Conservation (phyloP, 1,139 yeast genomes). For the Debaryomycetaceae sp. region DNA sequence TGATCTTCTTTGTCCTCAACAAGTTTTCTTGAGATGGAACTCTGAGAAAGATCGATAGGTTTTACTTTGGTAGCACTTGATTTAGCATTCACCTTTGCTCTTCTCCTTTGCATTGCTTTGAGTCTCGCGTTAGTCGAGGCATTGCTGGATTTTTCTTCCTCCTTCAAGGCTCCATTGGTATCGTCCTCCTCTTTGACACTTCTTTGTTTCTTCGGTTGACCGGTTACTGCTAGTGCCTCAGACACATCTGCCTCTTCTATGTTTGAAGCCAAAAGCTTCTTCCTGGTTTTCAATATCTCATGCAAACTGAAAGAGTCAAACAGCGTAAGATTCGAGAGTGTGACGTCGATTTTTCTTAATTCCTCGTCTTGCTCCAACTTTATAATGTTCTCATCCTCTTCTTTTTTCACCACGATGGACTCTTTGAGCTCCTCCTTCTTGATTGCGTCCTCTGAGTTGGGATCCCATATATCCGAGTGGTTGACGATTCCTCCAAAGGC, state of each 20-base stretch:
- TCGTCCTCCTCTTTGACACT: conserved; percentile 5
- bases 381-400: conserved; percentile 25
- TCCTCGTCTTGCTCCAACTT: conserved; percentile 45
- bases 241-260: conserved; percentile 24
- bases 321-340: conserved; percentile 46
- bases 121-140: conserved; percentile 68
- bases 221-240: conserved; percentile 26
- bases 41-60: conserved; percentile 74
- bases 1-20: conserved; percentile 30
- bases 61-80: conserved; percentile 47
- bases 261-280: conserved; percentile 67
- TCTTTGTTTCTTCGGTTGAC: conserved; percentile 38
- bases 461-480: conserved; percentile 82
- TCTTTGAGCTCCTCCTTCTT: conserved; percentile 16
- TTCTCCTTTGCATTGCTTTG: conserved; percentile 90
- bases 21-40: conserved; percentile 65
- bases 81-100: conserved; percentile 80
- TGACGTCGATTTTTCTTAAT: conserved; percentile 46
- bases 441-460: conserved; percentile 46
- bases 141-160: conserved; percentile 7
- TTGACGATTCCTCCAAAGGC: conserved; percentile 93
- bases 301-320: conserved; percentile 63
- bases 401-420: conserved; percentile 16
- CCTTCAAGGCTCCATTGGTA: not conserved
- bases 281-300: conserved; percentile 66